Base-by-base conservation (phyloP, 805 yeast species). In the Ogataea neopini region DNA sequence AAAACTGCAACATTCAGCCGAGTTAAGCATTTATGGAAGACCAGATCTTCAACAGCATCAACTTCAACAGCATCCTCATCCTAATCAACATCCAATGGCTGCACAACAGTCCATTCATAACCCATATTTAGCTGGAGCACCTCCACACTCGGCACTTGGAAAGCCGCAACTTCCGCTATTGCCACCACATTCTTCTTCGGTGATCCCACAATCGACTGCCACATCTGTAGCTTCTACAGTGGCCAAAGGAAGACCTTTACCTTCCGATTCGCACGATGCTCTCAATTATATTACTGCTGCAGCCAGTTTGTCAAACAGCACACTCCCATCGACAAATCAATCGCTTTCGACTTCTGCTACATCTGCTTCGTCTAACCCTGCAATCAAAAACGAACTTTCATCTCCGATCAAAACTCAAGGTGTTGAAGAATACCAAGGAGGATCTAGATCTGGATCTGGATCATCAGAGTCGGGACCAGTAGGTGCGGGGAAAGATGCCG, bases 281-380 rank as follows among this genome's bases (percentile, higher is more conserved):
- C 48, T 64, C 39, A 60, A 52, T 39, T 63, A 52, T 39, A 57
- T 62, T 10, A 53, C 65, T 9, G 57, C 65, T 4, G 62, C 64
- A 2, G 61, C 63, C 11, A 57, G 56, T 38, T 33, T 56, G 23
- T 48, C 59, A 10, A 55, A 49, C 41, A 49, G 54, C 28, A 42
- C 49, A 3, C 15, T 45, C 6, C 46, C 44, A 4, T 42, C 52
- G 10, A 23, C 42, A 9, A 43, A 40, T 39, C 49, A 44, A 17
- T 22, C 50, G 9, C 37, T 48, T 9, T 45, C 60, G 6, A 49
- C 52, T n/a, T 37, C 53, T 41, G 48, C 53, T 32, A 41, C 56
- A 36, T 36, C 60, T 9, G 45, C 56, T 15, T 41, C 54, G 22
- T 45, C 60, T 4, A 48, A 49, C 41, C 45, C 47, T 28, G 33